These are phyloP conservation scores for Crithidia bombi DNA, from an alignment of 208 protist species.

Conservation along the genomic window DNA sequence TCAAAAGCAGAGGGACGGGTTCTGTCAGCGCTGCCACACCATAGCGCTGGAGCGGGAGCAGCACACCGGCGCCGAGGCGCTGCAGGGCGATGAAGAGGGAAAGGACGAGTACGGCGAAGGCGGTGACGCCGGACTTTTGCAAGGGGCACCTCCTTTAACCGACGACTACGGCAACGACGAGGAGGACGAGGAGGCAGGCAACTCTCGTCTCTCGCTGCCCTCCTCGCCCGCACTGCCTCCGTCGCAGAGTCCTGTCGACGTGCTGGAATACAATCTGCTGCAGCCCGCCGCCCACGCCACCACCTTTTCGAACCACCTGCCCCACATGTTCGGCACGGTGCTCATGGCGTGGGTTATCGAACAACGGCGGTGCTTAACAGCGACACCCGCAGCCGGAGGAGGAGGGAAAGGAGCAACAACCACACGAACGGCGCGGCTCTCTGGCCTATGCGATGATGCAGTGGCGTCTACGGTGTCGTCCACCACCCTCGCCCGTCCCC, in stretches of 20 bases:
- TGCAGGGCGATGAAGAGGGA: background rate
- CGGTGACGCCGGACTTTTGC: too few species aligned
- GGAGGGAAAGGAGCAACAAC: too few species aligned
- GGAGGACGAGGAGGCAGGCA: background rate
- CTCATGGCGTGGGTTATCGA: slow-evolving; percentile 54
- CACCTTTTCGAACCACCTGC: slow-evolving; percentile 46
- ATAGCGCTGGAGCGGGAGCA: slow-evolving; percentile 34
- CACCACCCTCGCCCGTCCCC: slow-evolving; percentile 11
- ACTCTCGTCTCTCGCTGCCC: background rate
- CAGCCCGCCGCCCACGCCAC: slow-evolving; percentile 40
- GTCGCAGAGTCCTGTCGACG: slow-evolving; percentile 24
- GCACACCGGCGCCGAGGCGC: background rate
- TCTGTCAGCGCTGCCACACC: slow-evolving; percentile 27
- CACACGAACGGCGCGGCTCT: slow-evolving; percentile 11
- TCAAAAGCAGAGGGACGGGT: slow-evolving; percentile 34
- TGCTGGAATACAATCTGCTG: slow-evolving; percentile 46
- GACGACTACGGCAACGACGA: background rate
- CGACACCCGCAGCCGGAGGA: background rate
- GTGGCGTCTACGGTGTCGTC: background rate
- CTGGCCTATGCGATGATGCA: slow-evolving; percentile 8
- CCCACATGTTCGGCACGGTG: slow-evolving; percentile 51
- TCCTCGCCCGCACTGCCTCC: slow-evolving; percentile 2
- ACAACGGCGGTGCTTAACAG: background rate
- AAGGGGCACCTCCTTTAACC: background rate
- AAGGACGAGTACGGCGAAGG: too few species aligned